Evolutionary conservation across 106 monocot genomes (phyloP).

Genomic region (Dendrobium huoshanense): DNA sequence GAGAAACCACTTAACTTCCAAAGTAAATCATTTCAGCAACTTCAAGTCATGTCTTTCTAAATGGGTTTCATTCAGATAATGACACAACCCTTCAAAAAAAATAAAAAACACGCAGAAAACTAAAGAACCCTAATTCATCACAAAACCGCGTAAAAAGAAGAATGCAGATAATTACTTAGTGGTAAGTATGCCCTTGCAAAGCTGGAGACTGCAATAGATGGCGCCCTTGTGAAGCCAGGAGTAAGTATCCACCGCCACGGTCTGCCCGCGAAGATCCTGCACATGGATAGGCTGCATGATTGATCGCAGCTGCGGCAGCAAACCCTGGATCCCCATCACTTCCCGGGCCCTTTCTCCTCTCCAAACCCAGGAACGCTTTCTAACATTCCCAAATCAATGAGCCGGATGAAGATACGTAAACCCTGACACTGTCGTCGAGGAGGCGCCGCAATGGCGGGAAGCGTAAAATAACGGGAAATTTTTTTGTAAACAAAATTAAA

Average conservation of each 20-base stretch:
- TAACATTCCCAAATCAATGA: background rate
- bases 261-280: constrained; percentile 64
- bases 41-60: background rate
- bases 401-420: background rate
- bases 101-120: background rate
- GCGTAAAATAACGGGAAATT: background rate
- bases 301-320: constrained; percentile 86
- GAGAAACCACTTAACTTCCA: background rate
- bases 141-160: background rate
- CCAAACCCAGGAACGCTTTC: background rate
- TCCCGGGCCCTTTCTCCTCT: background rate
- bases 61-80: background rate
- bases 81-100: background rate
- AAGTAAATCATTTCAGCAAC: background rate
- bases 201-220: constrained; percentile 69
- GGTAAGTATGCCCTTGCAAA: constrained; percentile 93
- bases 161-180: constrained; percentile 32
- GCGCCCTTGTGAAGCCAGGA: constrained; percentile 99
- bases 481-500: too few relatives aligned
- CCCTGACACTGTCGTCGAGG: background rate
- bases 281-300: constrained; percentile 76
- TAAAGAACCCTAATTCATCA: background rate
- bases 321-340: constrained; percentile 85
- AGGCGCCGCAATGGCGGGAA: constrained; percentile 1
- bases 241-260: constrained; percentile 92